phyloP scores from a whole-genome alignment of 345 rosid genomes.

The Arabidopsis suecica region DNA sequence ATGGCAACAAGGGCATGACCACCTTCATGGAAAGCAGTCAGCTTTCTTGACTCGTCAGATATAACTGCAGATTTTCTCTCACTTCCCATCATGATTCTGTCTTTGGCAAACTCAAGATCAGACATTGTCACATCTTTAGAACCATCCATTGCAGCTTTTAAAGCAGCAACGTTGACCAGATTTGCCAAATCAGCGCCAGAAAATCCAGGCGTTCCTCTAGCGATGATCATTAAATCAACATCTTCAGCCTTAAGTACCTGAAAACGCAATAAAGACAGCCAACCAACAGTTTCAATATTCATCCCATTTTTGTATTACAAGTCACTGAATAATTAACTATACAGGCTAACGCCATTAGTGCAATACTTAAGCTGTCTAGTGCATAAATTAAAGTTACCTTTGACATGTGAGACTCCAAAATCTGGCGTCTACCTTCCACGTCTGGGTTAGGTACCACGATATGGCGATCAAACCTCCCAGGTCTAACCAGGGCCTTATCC shows the following conservation, averaged over 20 bases:
- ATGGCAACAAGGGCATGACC: conserved; percentile 98
- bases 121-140: conserved; percentile 87
- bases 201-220: conserved; percentile 97
- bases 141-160: conserved; percentile 97
- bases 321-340: not conserved
- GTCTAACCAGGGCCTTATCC: conserved; percentile 96
- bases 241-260: conserved; percentile 91
- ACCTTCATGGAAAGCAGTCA: conserved; percentile 95
- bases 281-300: not conserved
- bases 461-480: conserved; percentile 95
- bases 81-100: conserved; percentile 97
- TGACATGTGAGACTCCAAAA: conserved; percentile 93
- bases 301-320: not conserved
- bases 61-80: conserved; percentile 95
- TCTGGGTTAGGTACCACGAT: conserved; percentile 96
- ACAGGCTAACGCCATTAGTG: not conserved
- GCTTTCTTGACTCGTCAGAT: conserved; percentile 72
- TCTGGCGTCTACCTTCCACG: conserved; percentile 96
- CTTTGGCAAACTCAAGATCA: conserved; percentile 93
- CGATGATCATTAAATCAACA: conserved; percentile 92
- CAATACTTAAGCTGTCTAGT: not conserved
- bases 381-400: conserved; percentile 63
- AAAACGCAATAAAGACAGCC: conserved; percentile 25
- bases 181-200: conserved; percentile 98
- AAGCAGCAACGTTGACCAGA: conserved; percentile 85